Evolutionary conservation across 179 eudicot genomes (phyloP).

Genomic region (Drosera spatulata): DNA sequence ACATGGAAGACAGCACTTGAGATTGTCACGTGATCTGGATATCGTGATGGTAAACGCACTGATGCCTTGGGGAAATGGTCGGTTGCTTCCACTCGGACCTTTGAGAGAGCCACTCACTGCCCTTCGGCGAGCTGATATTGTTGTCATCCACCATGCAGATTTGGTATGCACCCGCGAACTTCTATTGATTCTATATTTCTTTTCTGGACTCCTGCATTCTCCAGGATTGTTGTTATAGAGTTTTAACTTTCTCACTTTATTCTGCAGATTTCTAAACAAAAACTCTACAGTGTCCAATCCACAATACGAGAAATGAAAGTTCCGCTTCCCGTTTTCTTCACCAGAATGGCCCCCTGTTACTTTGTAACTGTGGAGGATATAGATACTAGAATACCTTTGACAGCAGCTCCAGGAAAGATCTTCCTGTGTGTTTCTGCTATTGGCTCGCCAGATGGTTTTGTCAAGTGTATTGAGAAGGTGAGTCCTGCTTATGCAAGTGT

Average conservation of each 20-base stretch:
- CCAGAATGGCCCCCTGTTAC: constrained; percentile 62
- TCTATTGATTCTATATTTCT: background rate
- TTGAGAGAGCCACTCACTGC: constrained; percentile 82
- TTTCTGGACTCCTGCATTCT: background rate
- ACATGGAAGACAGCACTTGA: constrained; percentile 53
- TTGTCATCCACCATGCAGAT: constrained; percentile 83
- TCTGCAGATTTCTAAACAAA: constrained; percentile 42
- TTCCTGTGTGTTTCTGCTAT: constrained; percentile 76
- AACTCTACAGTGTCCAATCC: constrained; percentile 21
- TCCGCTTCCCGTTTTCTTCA: constrained; percentile 51
- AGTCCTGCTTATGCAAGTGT: background rate
- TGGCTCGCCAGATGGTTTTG: constrained; percentile 66
- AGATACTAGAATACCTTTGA: constrained; percentile 31
- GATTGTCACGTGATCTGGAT: constrained; percentile 72
- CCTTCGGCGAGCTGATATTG: constrained; percentile 59
- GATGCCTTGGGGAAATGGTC: constrained; percentile 75
- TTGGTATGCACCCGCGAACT: constrained; percentile 33
- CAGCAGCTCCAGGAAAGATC: constrained; percentile 20
- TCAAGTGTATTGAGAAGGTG: constrained; percentile 60
- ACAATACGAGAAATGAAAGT: constrained; percentile 33
- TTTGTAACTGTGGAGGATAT: constrained; percentile 37
- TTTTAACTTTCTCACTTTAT: background rate
- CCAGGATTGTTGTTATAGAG: background rate
- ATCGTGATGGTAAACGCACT: constrained; percentile 88
- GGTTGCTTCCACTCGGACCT: constrained; percentile 74